Base-by-base conservation (phyloP, 495 filamentous ascomycete species). In the Daldinia decipiens region DNA sequence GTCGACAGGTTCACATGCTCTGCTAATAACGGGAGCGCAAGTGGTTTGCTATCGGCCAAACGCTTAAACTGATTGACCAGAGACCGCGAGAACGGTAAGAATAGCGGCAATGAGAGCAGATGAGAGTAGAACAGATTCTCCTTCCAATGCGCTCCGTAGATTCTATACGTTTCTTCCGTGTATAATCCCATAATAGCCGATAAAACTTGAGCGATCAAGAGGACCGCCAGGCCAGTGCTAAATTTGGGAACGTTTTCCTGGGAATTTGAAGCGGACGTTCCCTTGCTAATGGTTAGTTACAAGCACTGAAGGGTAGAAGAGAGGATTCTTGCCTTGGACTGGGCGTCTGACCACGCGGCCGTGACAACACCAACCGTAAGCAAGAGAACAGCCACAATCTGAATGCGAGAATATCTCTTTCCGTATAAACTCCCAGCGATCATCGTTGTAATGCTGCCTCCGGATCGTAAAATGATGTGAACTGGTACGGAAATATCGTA, bases 111-210 rank as follows among this genome's bases (percentile, higher is more conserved):
- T 4, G 91, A 92, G 17, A 96, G 86, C 19, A 91, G 78, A 68
- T 97, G 93, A 19, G 89, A 92, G 79, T 98, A 99, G 79, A 99
- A 98, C 15, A 99, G 85, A 73, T 96, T 97, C 78, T 98, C 95
- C 70, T 91, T 92, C 93, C 95, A 98, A 80, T 97, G 91, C 38
- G 90, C 89, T 24, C 94, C 93, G 80, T 97, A 92, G 21, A 81
- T 86, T 65, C 87, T 86, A 79, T 98, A 99, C 4, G 94, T 92
- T 68, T 91, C 86, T 77, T 99, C 93, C 0, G 93, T 93, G 79
- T 97, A 99, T 36, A 97, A 86, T 40, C 95, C 95, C 89, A 98
- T 98, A 68, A 94, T 91, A 39, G 95, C 93, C 24, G 93, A 97
- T 36, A 98, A 82, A 5, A 97, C 78, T 80, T 98, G 96, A 2